A percentile compares a stretch with the other conserved stretches of the same genome.
phyloP scores from a whole-genome alignment of 306 rosid species.

The Sindora glabra region DNA sequence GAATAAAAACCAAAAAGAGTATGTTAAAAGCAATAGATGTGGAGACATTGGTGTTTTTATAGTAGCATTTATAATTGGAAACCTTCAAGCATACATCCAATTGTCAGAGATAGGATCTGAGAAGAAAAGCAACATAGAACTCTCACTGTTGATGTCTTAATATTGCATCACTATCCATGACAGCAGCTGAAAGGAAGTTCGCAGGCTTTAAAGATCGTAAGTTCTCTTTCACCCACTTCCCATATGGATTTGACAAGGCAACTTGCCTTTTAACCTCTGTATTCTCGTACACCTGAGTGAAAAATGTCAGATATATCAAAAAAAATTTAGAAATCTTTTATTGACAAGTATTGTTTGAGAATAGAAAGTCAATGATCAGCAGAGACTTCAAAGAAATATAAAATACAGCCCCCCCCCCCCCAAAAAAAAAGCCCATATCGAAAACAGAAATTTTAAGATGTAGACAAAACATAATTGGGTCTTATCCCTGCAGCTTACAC shows the following conservation, averaged over 20 bases:
- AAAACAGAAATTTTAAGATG: slow-evolving; percentile 16
- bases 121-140: slow-evolving; percentile 8
- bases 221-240: slow-evolving; percentile 84
- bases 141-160: slow-evolving; percentile 95
- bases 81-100: slow-evolving; percentile 1
- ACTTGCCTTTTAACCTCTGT: slow-evolving; percentile 92
- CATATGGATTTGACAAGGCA: slow-evolving; percentile 80
- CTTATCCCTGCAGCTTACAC: no score
- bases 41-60: neutral
- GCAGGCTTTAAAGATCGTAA: slow-evolving; percentile 64
- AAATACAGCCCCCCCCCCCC: no score
- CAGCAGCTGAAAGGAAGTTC: slow-evolving; percentile 68
- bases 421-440: no score
- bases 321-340: no score
- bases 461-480: no score
- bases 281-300: slow-evolving; percentile 85
- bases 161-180: slow-evolving; percentile 69
- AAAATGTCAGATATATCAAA: slow-evolving; percentile 19
- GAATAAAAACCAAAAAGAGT: no score
- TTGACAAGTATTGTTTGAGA: neutral
- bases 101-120: slow-evolving; percentile 4
- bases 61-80: slow-evolving; percentile 7
- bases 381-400: no score
- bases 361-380: neutral
- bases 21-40: no score